A percentile compares a stretch with the other conserved stretches of the same genome.
Conservation (phyloP, 2,329 filamentous ascomycete species). For the Neocucurbitaria cava region DNA sequence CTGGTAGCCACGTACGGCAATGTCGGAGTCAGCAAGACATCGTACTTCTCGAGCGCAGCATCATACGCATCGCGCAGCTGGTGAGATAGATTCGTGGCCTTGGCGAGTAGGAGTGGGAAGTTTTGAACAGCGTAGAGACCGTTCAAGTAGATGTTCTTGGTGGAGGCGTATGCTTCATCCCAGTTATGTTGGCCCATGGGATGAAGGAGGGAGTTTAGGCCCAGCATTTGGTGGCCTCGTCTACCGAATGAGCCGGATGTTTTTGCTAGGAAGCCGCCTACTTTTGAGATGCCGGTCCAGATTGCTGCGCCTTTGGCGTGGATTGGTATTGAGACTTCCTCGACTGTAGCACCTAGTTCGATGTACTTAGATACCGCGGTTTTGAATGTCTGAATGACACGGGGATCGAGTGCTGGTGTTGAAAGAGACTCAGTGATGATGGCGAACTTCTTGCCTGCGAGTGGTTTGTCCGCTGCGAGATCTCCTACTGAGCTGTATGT, state of each 20-base stretch:
- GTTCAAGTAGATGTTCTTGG: constrained; percentile 63
- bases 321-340: constrained; percentile 59
- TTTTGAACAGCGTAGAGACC: constrained; percentile 55
- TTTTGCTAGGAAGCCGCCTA: constrained; percentile 54
- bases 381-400: constrained; percentile 53
- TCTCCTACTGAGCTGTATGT: constrained; percentile 32
- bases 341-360: constrained; percentile 57
- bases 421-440: constrained; percentile 40
- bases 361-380: constrained; percentile 52
- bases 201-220: constrained; percentile 59
- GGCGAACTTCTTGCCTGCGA: constrained; percentile 38
- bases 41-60: constrained; percentile 48
- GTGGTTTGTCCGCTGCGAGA: constrained; percentile 18
- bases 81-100: constrained; percentile 58
- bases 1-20: constrained; percentile 57
- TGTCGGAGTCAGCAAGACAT: constrained; percentile 59
- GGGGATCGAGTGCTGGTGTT: constrained; percentile 45
- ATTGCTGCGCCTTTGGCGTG: constrained; percentile 58
- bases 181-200: constrained; percentile 58
- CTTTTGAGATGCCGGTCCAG: constrained; percentile 57
- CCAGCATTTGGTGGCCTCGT: constrained; percentile 57
- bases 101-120: constrained; percentile 58
- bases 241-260: constrained; percentile 52
- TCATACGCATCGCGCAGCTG: constrained; percentile 59
- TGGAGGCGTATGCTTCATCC: constrained; percentile 58